Base-by-base conservation (phyloP, 2,329 filamentous ascomycete genomes). In the Colletotrichum filicis region DNA sequence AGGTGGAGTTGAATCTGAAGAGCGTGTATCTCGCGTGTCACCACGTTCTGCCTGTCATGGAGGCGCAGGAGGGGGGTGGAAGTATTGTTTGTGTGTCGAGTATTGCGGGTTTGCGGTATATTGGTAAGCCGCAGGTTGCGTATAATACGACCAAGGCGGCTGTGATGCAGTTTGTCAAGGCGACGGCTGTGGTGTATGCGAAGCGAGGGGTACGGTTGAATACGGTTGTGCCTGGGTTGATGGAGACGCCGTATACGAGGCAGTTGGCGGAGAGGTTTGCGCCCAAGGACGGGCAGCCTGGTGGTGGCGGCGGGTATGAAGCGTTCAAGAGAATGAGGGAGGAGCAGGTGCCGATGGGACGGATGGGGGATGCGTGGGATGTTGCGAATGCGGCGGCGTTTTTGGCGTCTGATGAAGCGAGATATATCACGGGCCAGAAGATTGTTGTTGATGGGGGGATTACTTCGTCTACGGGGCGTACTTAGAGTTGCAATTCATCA, bases 341-440 rank as follows among this genome's bases (percentile, higher is more conserved):
- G 65, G 80, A 79, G 7, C 89, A 91, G 76, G 88, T 91, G 1
- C 90, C 90, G 0, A 87, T 88, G 83, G 89, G 89, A 0, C 82
- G 80, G 42, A 91, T 92, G 85, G 90, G 90, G 0, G 86, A 88
- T 77, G 87, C 89, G 0, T 89, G 87, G 82, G 90, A 92, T 79
- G 87, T 92, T 5, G 88, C 89, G 0, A 85, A 89, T 78, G 85
- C 88, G 1, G 88, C 85, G 5, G 76, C 88, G 14, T 92, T 91
- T 75, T 81, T 92, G 67, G 58, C 56, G 0, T 63, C 52, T 37
- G 69, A 88, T 58, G 88, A 90, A 74, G 88, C 90, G 3, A 84
- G 82, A 46, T 92, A 92, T 77, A 87, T 92, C 4, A 92, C 89
- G 1, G 90, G 90, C 0, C 85, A 87, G 76, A 85, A 86, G 77